A percentile compares a stretch with the other conserved stretches of the same genome.
phyloP scores from a whole-genome alignment of 2,329 filamentous ascomycete genomes.

The Trichoderma simmonsii region DNA sequence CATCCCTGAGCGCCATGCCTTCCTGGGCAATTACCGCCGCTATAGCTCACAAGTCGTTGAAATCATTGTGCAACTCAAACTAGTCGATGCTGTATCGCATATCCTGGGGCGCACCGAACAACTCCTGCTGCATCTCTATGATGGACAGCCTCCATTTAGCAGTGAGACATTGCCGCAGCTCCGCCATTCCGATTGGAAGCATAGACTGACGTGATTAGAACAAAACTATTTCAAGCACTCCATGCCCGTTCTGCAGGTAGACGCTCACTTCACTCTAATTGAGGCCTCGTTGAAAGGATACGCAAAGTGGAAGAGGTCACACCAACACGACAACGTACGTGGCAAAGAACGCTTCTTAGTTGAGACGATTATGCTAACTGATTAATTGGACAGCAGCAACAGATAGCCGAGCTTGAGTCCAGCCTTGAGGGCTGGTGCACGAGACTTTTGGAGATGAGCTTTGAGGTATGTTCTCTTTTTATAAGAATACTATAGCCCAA shows the following conservation, averaged over 20 bases:
- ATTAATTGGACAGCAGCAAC: slow-evolving; percentile 45
- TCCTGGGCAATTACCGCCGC: slow-evolving; percentile 90
- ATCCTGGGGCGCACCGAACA: slow-evolving; percentile 78
- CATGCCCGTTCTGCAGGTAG: slow-evolving; percentile 71
- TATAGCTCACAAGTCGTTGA: slow-evolving; percentile 89
- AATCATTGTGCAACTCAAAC: slow-evolving; percentile 74
- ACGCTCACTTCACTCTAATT: slow-evolving; percentile 86
- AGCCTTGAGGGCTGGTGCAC: slow-evolving; percentile 71
- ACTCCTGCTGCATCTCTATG: slow-evolving; percentile 72
- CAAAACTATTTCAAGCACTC: slow-evolving; percentile 66
- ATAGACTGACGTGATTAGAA: slow-evolving; percentile 34
- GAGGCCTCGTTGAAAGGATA: slow-evolving; percentile 88
- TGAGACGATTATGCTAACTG: slow-evolving; percentile 22
- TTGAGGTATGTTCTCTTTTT: slow-evolving; percentile 49
- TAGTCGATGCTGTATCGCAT: slow-evolving; percentile 81
- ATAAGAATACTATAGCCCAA: not conserved
- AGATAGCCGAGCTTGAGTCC: slow-evolving; percentile 56
- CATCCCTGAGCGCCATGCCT: slow-evolving; percentile 87
- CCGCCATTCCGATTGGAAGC: not conserved
- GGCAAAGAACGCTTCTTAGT: not conserved
- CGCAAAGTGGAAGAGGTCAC: slow-evolving; percentile 64
- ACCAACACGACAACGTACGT: slow-evolving; percentile 32
- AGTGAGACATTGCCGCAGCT: slow-evolving; percentile 42
- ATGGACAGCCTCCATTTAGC: slow-evolving; percentile 63
- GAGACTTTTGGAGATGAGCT: slow-evolving; percentile 64